These are phyloP conservation scores for Astragalus membranaceus DNA, from an alignment of 306 rosid genomes.

Conservation along the genomic window DNA sequence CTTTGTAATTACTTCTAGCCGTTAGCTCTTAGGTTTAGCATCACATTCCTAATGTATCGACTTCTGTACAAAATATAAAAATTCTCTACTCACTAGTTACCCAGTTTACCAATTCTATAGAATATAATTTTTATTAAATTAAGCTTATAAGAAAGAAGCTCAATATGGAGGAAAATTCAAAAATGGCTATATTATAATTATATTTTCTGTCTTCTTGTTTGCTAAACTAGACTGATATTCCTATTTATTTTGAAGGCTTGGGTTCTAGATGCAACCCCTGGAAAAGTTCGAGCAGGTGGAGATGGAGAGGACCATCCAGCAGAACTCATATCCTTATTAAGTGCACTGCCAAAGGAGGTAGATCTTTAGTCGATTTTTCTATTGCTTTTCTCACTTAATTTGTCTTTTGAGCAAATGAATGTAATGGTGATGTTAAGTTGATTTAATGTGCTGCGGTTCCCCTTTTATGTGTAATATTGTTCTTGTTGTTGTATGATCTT, in stretches of 20 bases:
- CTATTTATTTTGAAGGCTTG: slow-evolving; percentile 56
- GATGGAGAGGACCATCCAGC: slow-evolving; percentile 97
- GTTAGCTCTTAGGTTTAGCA: too few species aligned
- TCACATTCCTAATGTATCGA: too few species aligned
- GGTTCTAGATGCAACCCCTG: slow-evolving; percentile 93
- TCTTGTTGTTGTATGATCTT: slow-evolving; percentile 1
- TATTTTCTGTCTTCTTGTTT: slow-evolving; percentile 12
- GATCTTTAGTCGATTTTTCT: slow-evolving; percentile 7
- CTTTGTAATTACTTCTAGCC: too few species aligned
- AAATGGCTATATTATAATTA: neutral
- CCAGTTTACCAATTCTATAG: neutral
- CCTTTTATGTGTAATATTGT: slow-evolving; percentile 8
- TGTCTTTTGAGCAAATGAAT: slow-evolving; percentile 5
- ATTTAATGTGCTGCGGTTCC: neutral
- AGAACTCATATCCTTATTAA: slow-evolving; percentile 74
- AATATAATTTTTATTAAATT: neutral
- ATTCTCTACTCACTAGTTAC: neutral
- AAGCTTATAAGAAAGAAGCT: neutral
- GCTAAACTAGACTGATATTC: neutral
- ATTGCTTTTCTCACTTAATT: neutral
- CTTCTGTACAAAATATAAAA: neutral
- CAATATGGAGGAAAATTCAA: neutral
- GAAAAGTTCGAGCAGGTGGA: slow-evolving; percentile 83
- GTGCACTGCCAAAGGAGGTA: slow-evolving; percentile 73
- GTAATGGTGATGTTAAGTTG: slow-evolving; percentile 5